Percentiles rank a stretch among this genome's conserved stretches.
Evolutionary conservation across 2,329 filamentous ascomycete species (phyloP).

Genomic region (Colletotrichum graminicola): DNA sequence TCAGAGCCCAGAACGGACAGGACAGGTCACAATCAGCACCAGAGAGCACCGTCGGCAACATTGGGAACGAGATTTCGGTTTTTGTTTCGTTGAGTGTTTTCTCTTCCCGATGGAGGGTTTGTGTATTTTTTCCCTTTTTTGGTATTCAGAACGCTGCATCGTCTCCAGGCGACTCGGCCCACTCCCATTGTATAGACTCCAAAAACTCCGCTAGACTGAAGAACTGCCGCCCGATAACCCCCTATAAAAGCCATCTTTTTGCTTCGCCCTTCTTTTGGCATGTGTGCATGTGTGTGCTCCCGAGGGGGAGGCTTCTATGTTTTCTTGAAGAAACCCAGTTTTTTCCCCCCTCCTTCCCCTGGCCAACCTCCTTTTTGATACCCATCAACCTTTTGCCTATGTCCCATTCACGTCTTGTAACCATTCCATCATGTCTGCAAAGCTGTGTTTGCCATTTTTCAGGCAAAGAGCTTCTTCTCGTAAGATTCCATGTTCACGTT

Average conservation of each 20-base stretch:
- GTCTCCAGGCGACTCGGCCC: slow-evolving; percentile 21
- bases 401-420: slow-evolving; percentile 16
- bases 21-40: background rate
- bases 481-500: slow-evolving; percentile 99
- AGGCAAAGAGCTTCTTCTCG: slow-evolving; percentile 99
- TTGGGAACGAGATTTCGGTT: background rate
- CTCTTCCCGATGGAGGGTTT: slow-evolving; percentile 6
- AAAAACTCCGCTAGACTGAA: slow-evolving; percentile 40
- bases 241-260: slow-evolving; percentile 14
- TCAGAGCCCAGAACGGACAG: background rate
- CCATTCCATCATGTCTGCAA: slow-evolving; percentile 26
- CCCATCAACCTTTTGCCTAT: slow-evolving; percentile 13
- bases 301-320: slow-evolving; percentile 11
- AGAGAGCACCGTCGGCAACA: background rate
- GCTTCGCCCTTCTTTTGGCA: slow-evolving; percentile 20
- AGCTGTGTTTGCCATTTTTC: slow-evolving; percentile 47
- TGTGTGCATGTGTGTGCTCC: slow-evolving; percentile 1
- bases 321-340: background rate
- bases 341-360: slow-evolving; percentile 12
- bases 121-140: background rate
- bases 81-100: background rate
- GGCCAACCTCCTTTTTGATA: slow-evolving; percentile 21
- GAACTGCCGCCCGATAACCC: slow-evolving; percentile 29
- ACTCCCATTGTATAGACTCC: slow-evolving; percentile 25
- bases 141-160: slow-evolving; percentile 40